phyloP scores from a whole-genome alignment of 179 eudicot species.

The Dionaea muscipula region DNA sequence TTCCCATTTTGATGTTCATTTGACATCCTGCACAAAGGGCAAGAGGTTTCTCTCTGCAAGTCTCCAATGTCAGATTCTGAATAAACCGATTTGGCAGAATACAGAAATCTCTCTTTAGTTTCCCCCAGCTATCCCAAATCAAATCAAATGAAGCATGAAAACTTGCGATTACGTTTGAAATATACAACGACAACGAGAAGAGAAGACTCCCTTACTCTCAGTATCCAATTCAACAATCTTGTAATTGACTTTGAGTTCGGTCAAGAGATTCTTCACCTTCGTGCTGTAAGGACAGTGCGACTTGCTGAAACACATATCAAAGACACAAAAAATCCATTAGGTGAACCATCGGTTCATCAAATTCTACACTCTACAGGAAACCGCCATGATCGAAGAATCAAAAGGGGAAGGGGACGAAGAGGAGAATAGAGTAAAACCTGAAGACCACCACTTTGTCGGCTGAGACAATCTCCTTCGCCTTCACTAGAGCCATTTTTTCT shows the following conservation, averaged over 20 bases:
- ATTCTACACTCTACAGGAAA: background rate
- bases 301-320: slow-evolving; percentile 37
- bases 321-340: background rate
- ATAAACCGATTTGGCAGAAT: no score
- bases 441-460: slow-evolving; percentile 61
- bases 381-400: background rate
- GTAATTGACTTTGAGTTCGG: slow-evolving; percentile 42
- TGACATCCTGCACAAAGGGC: no score
- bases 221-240: slow-evolving; percentile 68
- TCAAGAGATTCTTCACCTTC: slow-evolving; percentile 57
- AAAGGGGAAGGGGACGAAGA: slow-evolving; percentile 2
- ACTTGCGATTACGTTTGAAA: no score
- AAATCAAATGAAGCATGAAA: no score
- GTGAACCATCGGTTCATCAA: background rate
- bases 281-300: slow-evolving; percentile 57
- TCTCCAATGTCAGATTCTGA: no score
- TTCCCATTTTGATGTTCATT: no score
- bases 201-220: slow-evolving; percentile 32
- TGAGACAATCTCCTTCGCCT: slow-evolving; percentile 55
- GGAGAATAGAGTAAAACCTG: slow-evolving; percentile 29
- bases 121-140: no score
- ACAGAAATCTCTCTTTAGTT: no score
- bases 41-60: no score
- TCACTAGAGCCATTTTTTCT: slow-evolving; percentile 55
- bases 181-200: no score